A percentile compares a stretch with the other conserved stretches of the same genome.
These are phyloP conservation scores for Kregervanrija pseudodelftensis DNA, from an alignment of 805 yeast genomes.

Conservation along the genomic window DNA sequence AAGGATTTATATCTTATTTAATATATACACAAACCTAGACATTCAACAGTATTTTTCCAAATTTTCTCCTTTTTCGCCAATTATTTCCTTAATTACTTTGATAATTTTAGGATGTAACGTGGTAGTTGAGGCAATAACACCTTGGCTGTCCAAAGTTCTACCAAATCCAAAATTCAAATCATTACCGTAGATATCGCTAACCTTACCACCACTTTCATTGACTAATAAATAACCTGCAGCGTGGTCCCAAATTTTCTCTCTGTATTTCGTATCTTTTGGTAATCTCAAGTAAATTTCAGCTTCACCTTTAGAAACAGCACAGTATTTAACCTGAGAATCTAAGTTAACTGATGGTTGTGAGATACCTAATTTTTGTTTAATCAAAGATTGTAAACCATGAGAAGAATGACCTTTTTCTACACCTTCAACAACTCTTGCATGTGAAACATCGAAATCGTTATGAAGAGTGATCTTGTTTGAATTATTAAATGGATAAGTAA, in stretches of 20 bases:
- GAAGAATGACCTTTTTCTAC: slow-evolving; percentile 95
- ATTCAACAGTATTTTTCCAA: slow-evolving; percentile 18
- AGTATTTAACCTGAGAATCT: slow-evolving; percentile 96
- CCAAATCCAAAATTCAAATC: slow-evolving; percentile 81
- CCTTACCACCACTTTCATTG: slow-evolving; percentile 85
- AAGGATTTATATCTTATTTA: too few species aligned
- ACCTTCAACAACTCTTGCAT: slow-evolving; percentile 76
- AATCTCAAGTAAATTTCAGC: slow-evolving; percentile 89
- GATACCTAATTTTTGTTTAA: slow-evolving; percentile 60
- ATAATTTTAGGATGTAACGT: slow-evolving; percentile 44
- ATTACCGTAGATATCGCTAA: slow-evolving; percentile 75
- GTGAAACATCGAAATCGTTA: slow-evolving; percentile 35
- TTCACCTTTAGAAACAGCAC: slow-evolving; percentile 81
- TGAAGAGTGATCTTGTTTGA: slow-evolving; percentile 42
- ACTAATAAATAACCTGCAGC: slow-evolving; percentile 91
- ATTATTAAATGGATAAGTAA: slow-evolving; percentile 32
- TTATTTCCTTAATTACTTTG: slow-evolving; percentile 34
- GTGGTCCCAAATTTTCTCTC: slow-evolving; percentile 98
- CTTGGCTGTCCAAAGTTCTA: slow-evolving; percentile 72
- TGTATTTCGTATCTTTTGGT: slow-evolving; percentile 67
- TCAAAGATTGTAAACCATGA: slow-evolving; percentile 73
- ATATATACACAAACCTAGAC: neutral
- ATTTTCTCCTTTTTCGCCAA: slow-evolving; percentile 29
- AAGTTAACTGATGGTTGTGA: slow-evolving; percentile 56
- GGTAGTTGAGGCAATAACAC: slow-evolving; percentile 79